phyloP scores from a whole-genome alignment of 2,329 filamentous ascomycete species.

The Calonectria pseudoturangicola region DNA sequence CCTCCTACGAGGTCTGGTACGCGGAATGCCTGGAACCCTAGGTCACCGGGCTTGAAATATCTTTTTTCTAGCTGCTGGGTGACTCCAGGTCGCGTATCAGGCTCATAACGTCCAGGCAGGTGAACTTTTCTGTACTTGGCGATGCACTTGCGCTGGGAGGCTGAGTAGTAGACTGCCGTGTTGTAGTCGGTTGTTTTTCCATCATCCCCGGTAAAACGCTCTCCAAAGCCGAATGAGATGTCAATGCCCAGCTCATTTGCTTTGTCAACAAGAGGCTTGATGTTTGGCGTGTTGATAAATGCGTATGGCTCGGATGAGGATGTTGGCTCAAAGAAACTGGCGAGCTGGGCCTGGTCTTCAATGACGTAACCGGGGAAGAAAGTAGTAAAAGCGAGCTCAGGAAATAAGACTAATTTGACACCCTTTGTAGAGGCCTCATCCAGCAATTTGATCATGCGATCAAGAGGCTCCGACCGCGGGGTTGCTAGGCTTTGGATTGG shows the following conservation, averaged over 20 bases:
- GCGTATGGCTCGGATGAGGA: conserved; percentile 51
- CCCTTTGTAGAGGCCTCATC: conserved; percentile 64
- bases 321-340: conserved; percentile 70
- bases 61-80: conserved; percentile 74
- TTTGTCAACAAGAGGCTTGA: conserved; percentile 68
- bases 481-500: conserved; percentile 59
- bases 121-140: conserved; percentile 74
- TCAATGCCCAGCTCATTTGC: conserved; percentile 69
- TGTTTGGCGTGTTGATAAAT: conserved; percentile 62
- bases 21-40: conserved; percentile 73
- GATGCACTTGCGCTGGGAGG: conserved; percentile 62
- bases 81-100: conserved; percentile 67
- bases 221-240: conserved; percentile 72
- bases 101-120: conserved; percentile 71
- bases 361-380: conserved; percentile 74
- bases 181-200: conserved; percentile 67
- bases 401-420: conserved; percentile 71
- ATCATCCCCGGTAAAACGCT: conserved; percentile 59
- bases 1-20: conserved; percentile 65
- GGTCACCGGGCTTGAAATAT: conserved; percentile 71
- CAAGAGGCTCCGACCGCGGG: conserved; percentile 64
- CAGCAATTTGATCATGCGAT: conserved; percentile 70
- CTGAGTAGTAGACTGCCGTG: conserved; percentile 69
- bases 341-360: conserved; percentile 64
- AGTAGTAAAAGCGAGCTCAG: conserved; percentile 73